Evolutionary conservation across 208 protist species (phyloP), one percentile per base, ranked within the genome.

Genomic region (Trypanosoma melophagium): DNA sequence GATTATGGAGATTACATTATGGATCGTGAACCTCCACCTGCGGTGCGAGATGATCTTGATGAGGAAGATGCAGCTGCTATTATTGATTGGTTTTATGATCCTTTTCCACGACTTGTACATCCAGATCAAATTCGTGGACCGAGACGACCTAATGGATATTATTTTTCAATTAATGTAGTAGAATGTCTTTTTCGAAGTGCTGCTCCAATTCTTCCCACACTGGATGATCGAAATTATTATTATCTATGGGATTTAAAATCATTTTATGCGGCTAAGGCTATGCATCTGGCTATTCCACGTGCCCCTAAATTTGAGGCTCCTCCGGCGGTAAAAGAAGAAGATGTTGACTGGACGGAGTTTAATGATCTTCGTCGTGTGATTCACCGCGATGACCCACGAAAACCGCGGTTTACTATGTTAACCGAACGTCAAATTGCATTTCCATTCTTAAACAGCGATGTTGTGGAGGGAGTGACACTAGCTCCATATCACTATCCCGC

Each of bases 301-400:
- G 99, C 98, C 4, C 99, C 99, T 9, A 99, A 99, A 75, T 99
- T 98, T 75, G 84, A 95, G 76, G 75, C 88, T 1, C 86, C 87
- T 22, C 84, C 87, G 16, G 68, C 63, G 16, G 59, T 66, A 10
- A 19, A 45, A 13, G 52, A 68, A 28, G 99, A 99, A 76, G 94
- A 98, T 57, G 97, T 99, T 69, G 98, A 99, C 82, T 99, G 98
- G 98, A 99, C 99, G 73, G 99, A 99, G 80, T 99, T 99, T 86
- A 99, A 99, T 73, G 99, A 99, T 80, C 97, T 99, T 73, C 98
- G 99, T 69, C 99, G 99, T 78, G 94, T 99, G 52, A 99, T 99
- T 78, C 97, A 99, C 67, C 92, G 99, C 52, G 94, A 99, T 69
- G 83, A 96, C 74, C 89, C 89, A 2, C 79, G 83, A 40, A 90